phyloP scores from a whole-genome alignment of 2,329 filamentous ascomycete genomes.

The Colletotrichum tofieldiae region DNA sequence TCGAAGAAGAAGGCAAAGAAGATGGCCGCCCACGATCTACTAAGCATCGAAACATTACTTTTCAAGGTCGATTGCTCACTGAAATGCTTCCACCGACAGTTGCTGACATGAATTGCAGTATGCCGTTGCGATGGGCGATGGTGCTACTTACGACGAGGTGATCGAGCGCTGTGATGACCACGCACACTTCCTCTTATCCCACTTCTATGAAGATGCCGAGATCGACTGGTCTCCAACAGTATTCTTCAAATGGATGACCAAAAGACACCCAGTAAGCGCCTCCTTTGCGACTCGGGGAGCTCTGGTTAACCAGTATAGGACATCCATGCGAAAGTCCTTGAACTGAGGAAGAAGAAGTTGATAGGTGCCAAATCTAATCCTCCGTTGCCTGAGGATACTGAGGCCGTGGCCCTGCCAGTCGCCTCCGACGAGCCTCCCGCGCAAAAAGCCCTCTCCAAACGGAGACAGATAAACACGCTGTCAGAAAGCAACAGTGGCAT shows the following conservation, averaged over 20 bases:
- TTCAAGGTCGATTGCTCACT: conserved; percentile 51
- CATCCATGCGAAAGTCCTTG: conserved; percentile 28
- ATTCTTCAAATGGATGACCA: conserved; percentile 66
- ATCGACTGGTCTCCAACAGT: conserved; percentile 62
- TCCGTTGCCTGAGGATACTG: neutral
- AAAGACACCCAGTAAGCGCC: conserved; percentile 57
- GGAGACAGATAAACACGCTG: conserved; percentile 8
- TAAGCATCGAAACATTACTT: conserved; percentile 46
- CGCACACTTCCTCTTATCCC: conserved; percentile 66
- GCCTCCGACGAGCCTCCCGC: conserved; percentile 32
- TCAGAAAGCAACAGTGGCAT: conserved; percentile 1
- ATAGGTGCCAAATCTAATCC: neutral
- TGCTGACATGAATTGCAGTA: conserved; percentile 56
- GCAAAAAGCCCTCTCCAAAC: conserved; percentile 35
- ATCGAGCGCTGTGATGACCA: conserved; percentile 63
- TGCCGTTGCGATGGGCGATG: conserved; percentile 67
- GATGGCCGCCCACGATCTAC: conserved; percentile 9
- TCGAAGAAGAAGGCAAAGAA: conserved; percentile 46
- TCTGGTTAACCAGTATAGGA: conserved; percentile 24
- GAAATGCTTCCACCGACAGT: conserved; percentile 13
- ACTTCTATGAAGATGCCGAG: conserved; percentile 61
- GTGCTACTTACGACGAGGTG: conserved; percentile 66
- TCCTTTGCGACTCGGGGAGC: neutral
- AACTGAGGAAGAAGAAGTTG: conserved; percentile 23
- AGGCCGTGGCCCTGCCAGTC: neutral